Percentiles rank a stretch among this genome's conserved stretches.
phyloP scores from a whole-genome alignment of 2,329 filamentous ascomycete genomes.

The Apiospora arundinis region DNA sequence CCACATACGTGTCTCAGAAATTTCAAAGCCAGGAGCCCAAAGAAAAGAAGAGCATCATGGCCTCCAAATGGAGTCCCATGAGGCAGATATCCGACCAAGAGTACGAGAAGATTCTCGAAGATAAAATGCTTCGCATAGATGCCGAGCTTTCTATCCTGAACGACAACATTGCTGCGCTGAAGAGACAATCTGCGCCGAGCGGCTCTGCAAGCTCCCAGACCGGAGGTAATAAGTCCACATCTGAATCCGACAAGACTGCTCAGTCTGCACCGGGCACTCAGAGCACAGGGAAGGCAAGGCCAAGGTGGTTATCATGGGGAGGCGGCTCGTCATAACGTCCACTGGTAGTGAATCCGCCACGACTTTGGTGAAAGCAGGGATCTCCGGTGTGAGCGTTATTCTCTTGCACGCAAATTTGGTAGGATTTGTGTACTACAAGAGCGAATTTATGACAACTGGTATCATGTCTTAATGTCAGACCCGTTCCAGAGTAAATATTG shows the following conservation, averaged over 20 bases:
- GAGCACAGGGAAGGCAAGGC: background rate
- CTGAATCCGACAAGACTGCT: background rate
- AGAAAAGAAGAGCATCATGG: constrained; percentile 46
- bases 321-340: background rate
- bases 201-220: background rate
- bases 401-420: background rate
- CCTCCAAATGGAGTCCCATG: constrained; percentile 76
- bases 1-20: constrained; percentile 37
- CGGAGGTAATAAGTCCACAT: background rate
- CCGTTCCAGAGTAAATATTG: background rate
- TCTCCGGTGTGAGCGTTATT: background rate
- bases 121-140: constrained; percentile 74
- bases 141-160: constrained; percentile 82
- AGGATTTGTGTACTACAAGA: background rate
- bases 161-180: constrained; percentile 67
- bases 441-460: background rate
- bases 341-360: background rate
- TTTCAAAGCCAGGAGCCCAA: constrained; percentile 27
- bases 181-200: constrained; percentile 25
- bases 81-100: constrained; percentile 72
- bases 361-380: background rate
- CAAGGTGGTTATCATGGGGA: constrained; percentile 8
- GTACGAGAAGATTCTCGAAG: constrained; percentile 72
- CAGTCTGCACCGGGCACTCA: background rate
- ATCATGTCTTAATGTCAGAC: background rate